Conservation (phyloP, 2,329 filamentous ascomycete species). For the Calonectria ilicicola region DNA sequence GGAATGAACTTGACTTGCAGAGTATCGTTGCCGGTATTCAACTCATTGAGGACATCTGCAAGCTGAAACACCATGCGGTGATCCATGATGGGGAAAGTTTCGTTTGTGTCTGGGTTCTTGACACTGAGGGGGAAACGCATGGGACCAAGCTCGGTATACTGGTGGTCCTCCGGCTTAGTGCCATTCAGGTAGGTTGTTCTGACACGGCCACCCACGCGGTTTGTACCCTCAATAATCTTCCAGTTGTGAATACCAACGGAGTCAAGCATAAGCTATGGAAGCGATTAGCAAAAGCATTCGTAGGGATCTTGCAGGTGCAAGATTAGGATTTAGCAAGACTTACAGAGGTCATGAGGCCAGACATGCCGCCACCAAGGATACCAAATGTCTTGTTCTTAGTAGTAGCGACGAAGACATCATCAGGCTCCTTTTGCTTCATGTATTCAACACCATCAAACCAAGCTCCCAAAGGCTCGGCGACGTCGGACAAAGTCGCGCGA, state of each 20-base stretch:
- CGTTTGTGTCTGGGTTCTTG: conserved; percentile 60
- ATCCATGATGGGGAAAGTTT: conserved; percentile 69
- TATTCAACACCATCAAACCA: conserved; percentile 44
- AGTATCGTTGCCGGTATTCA: conserved; percentile 64
- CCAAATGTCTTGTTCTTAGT: conserved; percentile 41
- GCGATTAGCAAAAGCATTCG: not conserved
- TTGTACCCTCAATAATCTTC: conserved; percentile 57
- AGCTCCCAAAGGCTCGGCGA: conserved; percentile 53
- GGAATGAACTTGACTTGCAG: conserved; percentile 71
- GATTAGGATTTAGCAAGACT: conserved; percentile 4
- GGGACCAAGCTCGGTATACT: conserved; percentile 75
- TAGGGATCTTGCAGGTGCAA: not conserved
- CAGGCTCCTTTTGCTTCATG: conserved; percentile 38
- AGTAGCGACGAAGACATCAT: conserved; percentile 32
- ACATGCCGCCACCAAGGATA: conserved; percentile 55
- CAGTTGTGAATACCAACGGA: conserved; percentile 57
- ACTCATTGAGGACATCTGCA: conserved; percentile 68
- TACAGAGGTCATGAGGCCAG: conserved; percentile 39
- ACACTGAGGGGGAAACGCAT: conserved; percentile 73
- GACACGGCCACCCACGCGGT: conserved; percentile 56
- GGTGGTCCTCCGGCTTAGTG: conserved; percentile 40
- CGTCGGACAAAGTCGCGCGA: conserved; percentile 76
- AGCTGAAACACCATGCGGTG: conserved; percentile 76
- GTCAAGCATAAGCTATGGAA: conserved; percentile 49
- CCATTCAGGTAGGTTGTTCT: conserved; percentile 57